Conservation (phyloP, 2,329 filamentous ascomycete species). For the Neofusicoccum laricinum region DNA sequence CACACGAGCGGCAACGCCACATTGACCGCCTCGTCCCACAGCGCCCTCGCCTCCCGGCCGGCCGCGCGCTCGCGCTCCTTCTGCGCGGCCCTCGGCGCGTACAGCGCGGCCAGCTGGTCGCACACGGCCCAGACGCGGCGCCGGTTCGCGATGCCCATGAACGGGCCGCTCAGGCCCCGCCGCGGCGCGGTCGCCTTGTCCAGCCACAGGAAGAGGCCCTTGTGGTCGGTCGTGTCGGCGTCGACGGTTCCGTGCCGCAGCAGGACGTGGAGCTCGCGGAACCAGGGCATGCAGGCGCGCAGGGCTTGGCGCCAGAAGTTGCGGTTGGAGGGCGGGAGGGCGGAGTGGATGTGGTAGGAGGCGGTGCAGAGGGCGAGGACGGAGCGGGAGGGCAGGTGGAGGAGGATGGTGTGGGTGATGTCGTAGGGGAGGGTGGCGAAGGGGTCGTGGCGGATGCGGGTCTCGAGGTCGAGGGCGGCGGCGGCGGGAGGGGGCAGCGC, state of each 20-base stretch:
- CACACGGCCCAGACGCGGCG: constrained; percentile 29
- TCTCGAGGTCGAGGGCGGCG: constrained; percentile 16
- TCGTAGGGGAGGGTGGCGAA: background rate
- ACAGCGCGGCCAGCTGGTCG: background rate
- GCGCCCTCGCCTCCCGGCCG: background rate
- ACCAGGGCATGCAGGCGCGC: constrained; percentile 1
- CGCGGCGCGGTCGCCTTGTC: constrained; percentile 20
- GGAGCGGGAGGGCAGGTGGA: background rate
- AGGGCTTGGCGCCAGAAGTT: background rate
- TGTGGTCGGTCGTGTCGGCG: constrained; percentile 18
- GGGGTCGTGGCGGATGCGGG: background rate
- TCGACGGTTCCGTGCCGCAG: constrained; percentile 21
- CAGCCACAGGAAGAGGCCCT: constrained; percentile 25
- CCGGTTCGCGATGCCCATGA: constrained; percentile 32
- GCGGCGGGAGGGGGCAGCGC: background rate
- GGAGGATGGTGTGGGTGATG: background rate
- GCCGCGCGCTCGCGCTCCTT: background rate
- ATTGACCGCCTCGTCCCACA: background rate
- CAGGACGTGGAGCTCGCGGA: constrained; percentile 11
- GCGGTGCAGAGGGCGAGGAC: background rate
- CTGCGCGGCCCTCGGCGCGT: background rate
- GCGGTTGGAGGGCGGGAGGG: background rate
- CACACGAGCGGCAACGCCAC: constrained; percentile 12
- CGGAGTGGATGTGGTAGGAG: background rate
- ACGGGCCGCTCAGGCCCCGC: constrained; percentile 23